Conservation (phyloP, 129 eudicot genomes). For the Ambrosia artemisiifolia region DNA sequence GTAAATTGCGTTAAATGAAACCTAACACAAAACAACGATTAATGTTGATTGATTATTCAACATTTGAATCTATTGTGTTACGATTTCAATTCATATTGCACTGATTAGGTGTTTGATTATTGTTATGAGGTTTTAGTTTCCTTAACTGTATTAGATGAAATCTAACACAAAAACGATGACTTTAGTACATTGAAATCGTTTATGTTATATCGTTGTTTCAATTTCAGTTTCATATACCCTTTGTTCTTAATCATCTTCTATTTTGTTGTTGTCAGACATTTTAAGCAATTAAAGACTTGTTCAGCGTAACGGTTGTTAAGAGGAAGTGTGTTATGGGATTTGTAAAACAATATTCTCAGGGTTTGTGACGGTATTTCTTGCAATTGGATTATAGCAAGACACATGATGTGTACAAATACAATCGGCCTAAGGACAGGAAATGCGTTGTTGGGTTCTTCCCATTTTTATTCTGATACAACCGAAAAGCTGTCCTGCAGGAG, state of each 20-base stretch:
- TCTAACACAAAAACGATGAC: too few relatives aligned
- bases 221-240: neutral
- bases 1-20: too few relatives aligned
- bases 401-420: conserved; percentile 76
- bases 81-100: too few relatives aligned
- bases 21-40: too few relatives aligned
- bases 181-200: too few relatives aligned
- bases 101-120: too few relatives aligned
- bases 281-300: conserved; percentile 11
- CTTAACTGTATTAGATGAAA: too few relatives aligned
- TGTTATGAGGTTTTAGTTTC: too few relatives aligned
- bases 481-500: conserved; percentile 55
- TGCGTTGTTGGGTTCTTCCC: conserved; percentile 56
- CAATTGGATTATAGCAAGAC: conserved; percentile 11
- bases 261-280: conserved; percentile 10
- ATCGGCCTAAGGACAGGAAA: conserved; percentile 84
- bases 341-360: conserved; percentile 1
- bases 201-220: too few relatives aligned
- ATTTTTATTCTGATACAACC: conserved; percentile 54
- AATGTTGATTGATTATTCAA: too few relatives aligned
- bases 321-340: neutral
- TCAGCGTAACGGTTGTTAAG: neutral
- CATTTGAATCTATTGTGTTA: too few relatives aligned
- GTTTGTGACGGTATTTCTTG: conserved; percentile 26
- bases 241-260: neutral